Evolutionary conservation across 192 early-diverging fungal genomes (phyloP), one percentile per base, ranked within the genome.

Genomic region (Coemansia sp.): DNA sequence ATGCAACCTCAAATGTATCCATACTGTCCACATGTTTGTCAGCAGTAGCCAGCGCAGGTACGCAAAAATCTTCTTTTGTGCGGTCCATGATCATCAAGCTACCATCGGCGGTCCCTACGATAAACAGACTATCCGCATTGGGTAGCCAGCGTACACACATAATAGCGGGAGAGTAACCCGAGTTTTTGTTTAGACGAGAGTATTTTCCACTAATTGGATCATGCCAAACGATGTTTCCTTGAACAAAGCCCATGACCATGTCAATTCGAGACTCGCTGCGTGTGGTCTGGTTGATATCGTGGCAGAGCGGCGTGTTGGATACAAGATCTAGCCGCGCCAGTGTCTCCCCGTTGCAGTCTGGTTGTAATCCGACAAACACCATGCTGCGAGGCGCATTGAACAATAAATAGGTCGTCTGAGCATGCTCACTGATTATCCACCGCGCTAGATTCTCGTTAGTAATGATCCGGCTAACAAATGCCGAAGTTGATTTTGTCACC

Each of bases 101-200:
- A 14, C 96, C 96, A 70, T 97, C 94, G 2, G 85, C 83, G 54
- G 88, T 93, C 1, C 91, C 87, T 1, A 84, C 94, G 74, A 95
- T 86, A 71, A 97, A 98, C 66, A 86, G 71, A 27, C 71, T 90
- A 49, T 93, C 90, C 0, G 92, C 92, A 6, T 86, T 89, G 0
- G 96, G 96, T 54, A 97, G 71, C 94, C 96, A 98, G 76, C 87
- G 87, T 4, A 97, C 83, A 70, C 88, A 88, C 7, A 90, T 90
- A 18, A 95, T 90, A 8, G 84, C 73, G 9, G 85, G 80, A 49
- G 84, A 85, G 49, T 94, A 87, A 5, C 83, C 71, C 22, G 87
- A 87, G 85, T 87, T 85, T 64, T 92, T 90, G 69, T 97, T 98
- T 24, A 92, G 68, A 44, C 96, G 74, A 28, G 74, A 73, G 70